These are phyloP conservation scores for Chondrus crispus DNA, from an alignment of 23 red algal species.

Conservation along the genomic window DNA sequence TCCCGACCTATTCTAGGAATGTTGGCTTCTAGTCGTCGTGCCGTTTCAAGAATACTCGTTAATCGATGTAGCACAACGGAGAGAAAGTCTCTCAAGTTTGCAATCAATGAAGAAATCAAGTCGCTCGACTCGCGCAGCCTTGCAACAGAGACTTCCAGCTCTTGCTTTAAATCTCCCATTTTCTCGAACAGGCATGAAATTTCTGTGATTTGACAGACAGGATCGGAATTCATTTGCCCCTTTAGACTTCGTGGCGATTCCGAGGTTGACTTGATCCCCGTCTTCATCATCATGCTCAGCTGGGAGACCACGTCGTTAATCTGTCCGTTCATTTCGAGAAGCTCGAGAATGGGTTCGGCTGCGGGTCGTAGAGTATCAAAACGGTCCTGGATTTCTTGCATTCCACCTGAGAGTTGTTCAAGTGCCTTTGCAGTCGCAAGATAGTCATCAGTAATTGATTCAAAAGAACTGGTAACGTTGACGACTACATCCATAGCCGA, in stretches of 20 bases:
- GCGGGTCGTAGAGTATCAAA: neutral
- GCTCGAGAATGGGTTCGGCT: neutral
- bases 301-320: neutral
- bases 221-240: too few relatives aligned
- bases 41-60: neutral
- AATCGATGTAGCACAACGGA: neutral
- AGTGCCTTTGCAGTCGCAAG: neutral
- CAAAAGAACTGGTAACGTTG: neutral
- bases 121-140: neutral
- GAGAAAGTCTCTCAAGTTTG: neutral
- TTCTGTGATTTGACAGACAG: too few relatives aligned
- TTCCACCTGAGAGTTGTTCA: neutral
- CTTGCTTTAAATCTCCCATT: too few relatives aligned
- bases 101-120: neutral
- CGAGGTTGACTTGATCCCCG: too few relatives aligned
- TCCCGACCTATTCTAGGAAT: slow-evolving; percentile 21
- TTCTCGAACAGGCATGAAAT: too few relatives aligned
- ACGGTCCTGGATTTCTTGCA: neutral
- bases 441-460: neutral
- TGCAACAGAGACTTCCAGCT: neutral
- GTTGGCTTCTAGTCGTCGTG: neutral
- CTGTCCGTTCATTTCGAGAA: neutral
- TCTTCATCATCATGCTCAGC: neutral
- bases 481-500: neutral
- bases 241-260: too few relatives aligned